phyloP scores from a whole-genome alignment of 1,284 basidiomycete genomes.

The Exobasidium cylindrosporum region DNA sequence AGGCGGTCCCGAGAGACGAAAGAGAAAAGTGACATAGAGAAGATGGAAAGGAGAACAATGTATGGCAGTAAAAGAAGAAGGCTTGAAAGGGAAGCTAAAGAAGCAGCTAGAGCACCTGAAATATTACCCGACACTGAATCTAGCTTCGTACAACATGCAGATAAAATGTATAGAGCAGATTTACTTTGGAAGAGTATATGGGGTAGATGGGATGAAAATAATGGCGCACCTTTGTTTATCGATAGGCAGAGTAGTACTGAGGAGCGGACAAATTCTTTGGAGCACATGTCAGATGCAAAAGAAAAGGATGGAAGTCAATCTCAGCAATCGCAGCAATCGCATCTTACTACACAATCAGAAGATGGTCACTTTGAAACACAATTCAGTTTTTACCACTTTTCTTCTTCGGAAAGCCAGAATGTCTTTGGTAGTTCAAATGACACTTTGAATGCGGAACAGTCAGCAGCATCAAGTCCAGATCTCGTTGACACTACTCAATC shows the following conservation, averaged over 20 bases:
- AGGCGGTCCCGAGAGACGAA: too few relatives aligned
- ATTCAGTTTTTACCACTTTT: constrained; percentile 7
- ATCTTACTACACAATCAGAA: neutral
- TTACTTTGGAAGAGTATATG: neutral
- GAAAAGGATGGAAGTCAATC: neutral
- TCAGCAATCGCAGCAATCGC: neutral
- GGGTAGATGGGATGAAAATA: neutral
- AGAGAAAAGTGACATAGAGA: neutral
- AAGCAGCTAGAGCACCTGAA: constrained; percentile 1
- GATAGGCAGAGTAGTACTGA: too few relatives aligned
- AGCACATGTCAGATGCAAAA: too few relatives aligned
- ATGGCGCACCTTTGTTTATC: too few relatives aligned
- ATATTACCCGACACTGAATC: neutral
- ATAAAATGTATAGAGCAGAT: neutral
- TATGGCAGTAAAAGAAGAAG: constrained; percentile 1
- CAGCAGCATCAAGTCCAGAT: too few relatives aligned
- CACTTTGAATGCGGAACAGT: too few relatives aligned
- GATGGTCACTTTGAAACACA: constrained; percentile 3
- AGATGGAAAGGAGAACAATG: neutral
- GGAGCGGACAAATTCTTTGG: too few relatives aligned
- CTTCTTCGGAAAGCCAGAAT: too few relatives aligned
- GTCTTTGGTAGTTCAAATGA: too few relatives aligned
- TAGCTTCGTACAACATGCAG: neutral
- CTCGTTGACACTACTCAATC: too few relatives aligned
- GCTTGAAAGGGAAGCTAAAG: neutral